These are phyloP conservation scores for Xylaria cubensis DNA, from an alignment of 495 filamentous ascomycete genomes.

Conservation along the genomic window DNA sequence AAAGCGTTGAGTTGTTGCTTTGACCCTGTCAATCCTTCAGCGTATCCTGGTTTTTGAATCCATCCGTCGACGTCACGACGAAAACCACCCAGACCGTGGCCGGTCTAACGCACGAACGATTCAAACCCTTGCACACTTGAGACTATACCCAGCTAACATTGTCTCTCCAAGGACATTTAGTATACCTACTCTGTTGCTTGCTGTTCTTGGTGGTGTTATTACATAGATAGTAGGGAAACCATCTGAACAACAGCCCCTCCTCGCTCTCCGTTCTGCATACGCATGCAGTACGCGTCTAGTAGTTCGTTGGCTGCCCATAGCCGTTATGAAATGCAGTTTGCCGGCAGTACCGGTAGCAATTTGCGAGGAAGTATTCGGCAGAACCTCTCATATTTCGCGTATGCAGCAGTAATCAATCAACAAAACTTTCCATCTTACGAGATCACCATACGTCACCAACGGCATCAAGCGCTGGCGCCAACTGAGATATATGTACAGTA, in stretches of 20 bases:
- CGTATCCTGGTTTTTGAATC: not conserved
- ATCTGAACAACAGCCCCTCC: not conserved
- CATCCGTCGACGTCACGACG: constrained; percentile 13
- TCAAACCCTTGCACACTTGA: not conserved
- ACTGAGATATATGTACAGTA: not conserved
- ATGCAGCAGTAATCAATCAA: not conserved
- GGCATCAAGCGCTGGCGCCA: not conserved
- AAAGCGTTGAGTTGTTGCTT: not conserved
- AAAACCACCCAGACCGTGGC: not conserved
- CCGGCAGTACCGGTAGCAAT: not conserved
- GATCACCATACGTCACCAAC: not conserved
- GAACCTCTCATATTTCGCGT: not conserved
- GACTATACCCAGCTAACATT: constrained; percentile 4
- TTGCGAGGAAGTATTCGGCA: not conserved
- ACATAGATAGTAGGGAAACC: no score
- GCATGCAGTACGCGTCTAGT: not conserved
- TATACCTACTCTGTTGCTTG: not conserved
- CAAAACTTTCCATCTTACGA: not conserved
- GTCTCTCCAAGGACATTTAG: not conserved
- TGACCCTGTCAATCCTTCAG: constrained; percentile 2
- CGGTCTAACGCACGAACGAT: not conserved
- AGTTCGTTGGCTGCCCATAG: not conserved
- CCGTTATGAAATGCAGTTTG: not conserved
- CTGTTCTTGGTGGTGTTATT: not conserved
- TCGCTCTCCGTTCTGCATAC: constrained; percentile 8